A percentile compares a stretch with the other conserved stretches of the same genome.
phyloP scores from a whole-genome alignment of 2,329 filamentous ascomycete genomes.

The Colletotrichum sp. region DNA sequence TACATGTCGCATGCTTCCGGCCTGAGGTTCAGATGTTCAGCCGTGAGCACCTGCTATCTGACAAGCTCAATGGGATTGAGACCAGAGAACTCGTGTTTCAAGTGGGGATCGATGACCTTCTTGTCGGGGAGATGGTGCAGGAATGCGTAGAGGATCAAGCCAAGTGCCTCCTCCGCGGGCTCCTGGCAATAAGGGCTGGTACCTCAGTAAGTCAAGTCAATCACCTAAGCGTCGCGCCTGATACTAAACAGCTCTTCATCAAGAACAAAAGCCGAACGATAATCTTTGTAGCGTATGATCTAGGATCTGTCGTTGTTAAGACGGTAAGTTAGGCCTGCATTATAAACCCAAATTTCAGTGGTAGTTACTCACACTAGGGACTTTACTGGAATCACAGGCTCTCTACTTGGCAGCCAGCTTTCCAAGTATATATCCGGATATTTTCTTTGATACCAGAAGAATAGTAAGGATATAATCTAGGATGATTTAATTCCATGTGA shows the following conservation, averaged over 20 bases:
- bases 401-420: background rate
- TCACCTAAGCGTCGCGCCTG: rapidly evolving
- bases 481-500: rapidly evolving
- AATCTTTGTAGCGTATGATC: background rate
- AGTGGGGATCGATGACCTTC: background rate
- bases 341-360: rapidly evolving
- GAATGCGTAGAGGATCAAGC: background rate
- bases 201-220: background rate
- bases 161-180: background rate
- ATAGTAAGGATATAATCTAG: background rate
- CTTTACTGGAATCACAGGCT: rapidly evolving
- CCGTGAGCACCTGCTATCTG: background rate
- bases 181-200: background rate
- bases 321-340: background rate
- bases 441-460: background rate
- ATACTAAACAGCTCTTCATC: background rate
- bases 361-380: rapidly evolving
- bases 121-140: background rate
- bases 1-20: background rate
- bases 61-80: background rate
- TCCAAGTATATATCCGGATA: background rate
- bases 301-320: background rate
- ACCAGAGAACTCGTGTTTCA: background rate
- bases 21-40: background rate
- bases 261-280: rapidly evolving